A percentile compares a stretch with the other conserved stretches of the same genome.
Evolutionary conservation across 352 stramenopile species (phyloP).

Genomic region (Thalassiosira exigua): DNA sequence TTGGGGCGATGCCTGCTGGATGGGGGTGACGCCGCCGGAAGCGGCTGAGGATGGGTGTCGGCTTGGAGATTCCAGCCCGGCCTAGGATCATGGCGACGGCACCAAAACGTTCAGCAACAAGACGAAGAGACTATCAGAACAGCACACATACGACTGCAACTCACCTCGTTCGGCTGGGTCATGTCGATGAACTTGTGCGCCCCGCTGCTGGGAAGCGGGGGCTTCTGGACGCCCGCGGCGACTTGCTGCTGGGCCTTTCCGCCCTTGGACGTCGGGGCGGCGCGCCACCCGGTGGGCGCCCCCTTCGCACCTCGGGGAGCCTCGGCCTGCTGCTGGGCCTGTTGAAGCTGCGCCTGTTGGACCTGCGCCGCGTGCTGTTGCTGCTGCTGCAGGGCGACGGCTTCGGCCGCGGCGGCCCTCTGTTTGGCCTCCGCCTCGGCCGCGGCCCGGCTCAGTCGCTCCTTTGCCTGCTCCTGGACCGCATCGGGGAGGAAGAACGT

Average conservation of each 20-base stretch:
- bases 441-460: conserved; percentile 93
- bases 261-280: conserved; percentile 7
- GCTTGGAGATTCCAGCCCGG: conserved; percentile 25
- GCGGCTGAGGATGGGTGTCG: conserved; percentile 9
- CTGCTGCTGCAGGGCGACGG: conserved; percentile 44
- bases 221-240: background rate
- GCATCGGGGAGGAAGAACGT: conserved; percentile 99
- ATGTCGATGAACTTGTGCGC: conserved; percentile 80
- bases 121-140: background rate
- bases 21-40: background rate
- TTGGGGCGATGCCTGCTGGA: conserved; percentile 16
- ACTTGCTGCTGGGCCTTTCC: conserved; percentile 2
- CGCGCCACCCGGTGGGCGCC: conserved; percentile 45
- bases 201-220: conserved; percentile 1
- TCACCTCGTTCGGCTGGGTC: conserved; percentile 62
- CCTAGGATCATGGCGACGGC: conserved; percentile 6
- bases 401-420: conserved; percentile 46
- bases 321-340: background rate
- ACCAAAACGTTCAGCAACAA: background rate
- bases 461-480: conserved; percentile 95
- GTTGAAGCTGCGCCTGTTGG: background rate
- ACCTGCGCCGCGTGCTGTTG: conserved; percentile 6
- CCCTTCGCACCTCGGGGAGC: conserved; percentile 17
- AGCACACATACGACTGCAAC: conserved; percentile 13
- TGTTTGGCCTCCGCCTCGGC: conserved; percentile 92